These are phyloP conservation scores for Neurospora intermedia DNA, from an alignment of 495 filamentous ascomycete genomes.

Conservation along the genomic window DNA sequence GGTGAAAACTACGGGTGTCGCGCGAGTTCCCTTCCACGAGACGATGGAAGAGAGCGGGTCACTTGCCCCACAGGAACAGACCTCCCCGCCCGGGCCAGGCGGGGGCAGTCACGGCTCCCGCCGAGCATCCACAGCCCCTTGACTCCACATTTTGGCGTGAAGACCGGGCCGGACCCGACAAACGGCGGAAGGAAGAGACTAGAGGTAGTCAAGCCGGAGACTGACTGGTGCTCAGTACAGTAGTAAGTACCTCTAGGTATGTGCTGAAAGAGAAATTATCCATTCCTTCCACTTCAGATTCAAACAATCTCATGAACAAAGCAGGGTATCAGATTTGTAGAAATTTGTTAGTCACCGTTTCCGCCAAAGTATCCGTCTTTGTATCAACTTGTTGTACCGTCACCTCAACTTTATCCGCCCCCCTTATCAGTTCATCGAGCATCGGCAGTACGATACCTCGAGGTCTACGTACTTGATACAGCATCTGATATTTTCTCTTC, in stretches of 20 bases:
- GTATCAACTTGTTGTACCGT: too few species aligned
- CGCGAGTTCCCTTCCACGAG: too few species aligned
- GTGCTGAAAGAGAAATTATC: not conserved
- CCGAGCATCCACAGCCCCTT: not conserved
- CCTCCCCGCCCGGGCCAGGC: too few species aligned
- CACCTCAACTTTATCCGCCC: not conserved
- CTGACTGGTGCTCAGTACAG: not conserved
- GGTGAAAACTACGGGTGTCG: too few species aligned
- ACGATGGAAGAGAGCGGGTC: too few species aligned
- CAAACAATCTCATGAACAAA: not conserved
- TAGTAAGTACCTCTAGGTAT: not conserved
- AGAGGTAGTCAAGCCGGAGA: not conserved
- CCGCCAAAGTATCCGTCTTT: not conserved
- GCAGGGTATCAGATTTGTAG: not conserved
- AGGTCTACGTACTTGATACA: not conserved
- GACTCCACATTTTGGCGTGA: not conserved
- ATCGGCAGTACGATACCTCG: not conserved
- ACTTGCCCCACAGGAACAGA: too few species aligned
- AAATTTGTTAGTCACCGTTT: too few species aligned
- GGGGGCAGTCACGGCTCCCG: not conserved
- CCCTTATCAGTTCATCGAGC: not conserved
- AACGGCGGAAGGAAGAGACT: not conserved
- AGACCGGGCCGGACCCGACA: not conserved
- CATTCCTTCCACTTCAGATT: not conserved
- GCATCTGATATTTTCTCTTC: not conserved